Evolutionary conservation across 2,329 filamentous ascomycete genomes (phyloP), one percentile per base, ranked within the genome.

Genomic region (Exophiala mesophila): DNA sequence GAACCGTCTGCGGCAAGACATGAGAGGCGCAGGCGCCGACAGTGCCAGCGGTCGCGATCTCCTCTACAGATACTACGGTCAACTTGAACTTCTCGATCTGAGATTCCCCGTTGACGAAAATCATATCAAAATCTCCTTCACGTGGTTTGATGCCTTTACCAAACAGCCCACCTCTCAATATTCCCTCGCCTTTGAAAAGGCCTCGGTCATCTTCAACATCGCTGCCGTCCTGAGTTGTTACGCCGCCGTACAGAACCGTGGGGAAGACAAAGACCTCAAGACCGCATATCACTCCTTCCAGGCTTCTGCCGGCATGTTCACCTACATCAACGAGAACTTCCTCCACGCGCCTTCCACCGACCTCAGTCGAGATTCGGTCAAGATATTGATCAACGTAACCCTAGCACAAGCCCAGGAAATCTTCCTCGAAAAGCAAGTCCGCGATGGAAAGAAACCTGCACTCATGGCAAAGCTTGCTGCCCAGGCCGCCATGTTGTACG

Each of bases 321-420:
- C 90, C 39, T 98, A 98, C 60, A 98, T 98, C 70, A 98, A 98
- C 66, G 92, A 98, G 68, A 98, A 98, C 69, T 98, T 98, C 63
- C 72, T 98, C 24, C 92, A 98, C 59, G 92, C 92, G 1, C 92
- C 94, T 1, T 96, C 89, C 6, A 89, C 87, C n/a, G 92, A 98
- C 60, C 69, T 98, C 35, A 97, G 89, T 63, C 74, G 92, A 47
- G 90, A 98, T 37, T 98, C 92, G 0, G 88, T 98, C 58, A 96
- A 96, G 69, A 88, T 88, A 0, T 67, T 98, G 53, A 97, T 98
- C 60, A 78, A 83, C 38, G 80, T 98, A 46, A 97, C 88, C 76
- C 77, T 98, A 41, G 94, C 90, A 1, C 92, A 98, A 65, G 90
- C 85, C 3, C 94, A 98, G 63, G 92, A 98, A 63, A 88, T 97